Evolutionary conservation across 306 rosid genomes (phyloP).

Genomic region (Canavalia gladiata): DNA sequence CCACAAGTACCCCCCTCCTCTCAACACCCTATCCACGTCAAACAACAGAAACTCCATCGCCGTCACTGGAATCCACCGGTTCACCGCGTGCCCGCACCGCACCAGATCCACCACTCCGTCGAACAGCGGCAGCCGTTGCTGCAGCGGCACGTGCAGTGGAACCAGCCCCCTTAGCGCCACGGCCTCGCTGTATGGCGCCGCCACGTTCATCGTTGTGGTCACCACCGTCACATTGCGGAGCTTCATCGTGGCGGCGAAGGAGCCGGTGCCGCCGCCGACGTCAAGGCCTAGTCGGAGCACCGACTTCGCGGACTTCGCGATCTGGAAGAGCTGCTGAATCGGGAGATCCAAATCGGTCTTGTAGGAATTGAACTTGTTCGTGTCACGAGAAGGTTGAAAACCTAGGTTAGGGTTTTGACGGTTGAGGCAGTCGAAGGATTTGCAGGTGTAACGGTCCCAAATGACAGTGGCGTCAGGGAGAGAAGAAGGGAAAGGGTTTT

Average conservation of each 20-base stretch:
- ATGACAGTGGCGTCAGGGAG: conserved; percentile 68
- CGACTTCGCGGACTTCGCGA: conserved; percentile 70
- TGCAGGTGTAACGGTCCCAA: conserved; percentile 81
- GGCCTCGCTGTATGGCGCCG: conserved; percentile 81
- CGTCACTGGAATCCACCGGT: conserved; percentile 87
- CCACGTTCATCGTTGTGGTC: conserved; percentile 88
- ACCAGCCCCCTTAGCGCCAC: conserved; percentile 85
- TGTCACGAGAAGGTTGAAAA: conserved; percentile 62
- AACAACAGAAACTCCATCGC: conserved; percentile 83
- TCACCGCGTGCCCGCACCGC: conserved; percentile 94
- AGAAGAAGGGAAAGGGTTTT: conserved; percentile 62
- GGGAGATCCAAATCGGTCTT: conserved; percentile 86
- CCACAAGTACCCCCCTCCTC: conserved; percentile 95
- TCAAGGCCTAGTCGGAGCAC: conserved; percentile 83
- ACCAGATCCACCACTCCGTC: conserved; percentile 89
- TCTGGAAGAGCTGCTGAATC: conserved; percentile 73
- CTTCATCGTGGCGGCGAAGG: conserved; percentile 91
- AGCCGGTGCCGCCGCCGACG: conserved; percentile 87
- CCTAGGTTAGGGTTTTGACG: conserved; percentile 69
- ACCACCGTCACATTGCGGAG: conserved; percentile 74
- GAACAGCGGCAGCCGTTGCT: conserved; percentile 87
- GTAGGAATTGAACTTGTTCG: conserved; percentile 55
- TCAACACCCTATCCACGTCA: conserved; percentile 86
- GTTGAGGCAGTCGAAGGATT: conserved; percentile 74
- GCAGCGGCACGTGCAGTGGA: conserved; percentile 91